These are phyloP conservation scores for Mallotus nudiflorus DNA, from an alignment of 345 rosid genomes.

Conservation along the genomic window DNA sequence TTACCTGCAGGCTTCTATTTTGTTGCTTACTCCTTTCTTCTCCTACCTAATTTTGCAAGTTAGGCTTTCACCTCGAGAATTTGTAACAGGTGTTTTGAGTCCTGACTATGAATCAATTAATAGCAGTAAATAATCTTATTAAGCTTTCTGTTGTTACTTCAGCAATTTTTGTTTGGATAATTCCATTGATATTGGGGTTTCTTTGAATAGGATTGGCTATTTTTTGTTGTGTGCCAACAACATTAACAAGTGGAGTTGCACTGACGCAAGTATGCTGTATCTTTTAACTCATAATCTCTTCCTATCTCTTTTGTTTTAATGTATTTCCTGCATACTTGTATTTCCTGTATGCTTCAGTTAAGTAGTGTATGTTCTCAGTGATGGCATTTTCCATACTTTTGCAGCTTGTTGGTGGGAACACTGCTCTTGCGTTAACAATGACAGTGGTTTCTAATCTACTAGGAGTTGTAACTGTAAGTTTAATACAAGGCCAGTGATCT, in stretches of 20 bases:
- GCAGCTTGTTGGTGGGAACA: neutral
- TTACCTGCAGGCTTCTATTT: conserved; percentile 1
- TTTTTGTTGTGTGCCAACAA: conserved; percentile 9
- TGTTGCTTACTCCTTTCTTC: conserved; percentile 2
- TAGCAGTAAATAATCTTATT: neutral
- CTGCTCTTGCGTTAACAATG: conserved; percentile 3
- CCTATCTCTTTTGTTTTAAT: neutral
- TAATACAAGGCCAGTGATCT: neutral
- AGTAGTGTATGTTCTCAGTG: neutral
- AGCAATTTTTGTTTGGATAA: neutral
- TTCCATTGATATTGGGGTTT: neutral
- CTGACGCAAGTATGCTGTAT: neutral
- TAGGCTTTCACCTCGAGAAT: neutral
- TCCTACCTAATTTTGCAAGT: conserved; percentile 7
- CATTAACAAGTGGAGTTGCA: conserved; percentile 8
- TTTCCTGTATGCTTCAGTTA: neutral
- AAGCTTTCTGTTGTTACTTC: neutral
- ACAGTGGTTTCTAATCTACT: conserved; percentile 1
- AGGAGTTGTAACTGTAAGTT: neutral
- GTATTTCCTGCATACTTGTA: too few species aligned
- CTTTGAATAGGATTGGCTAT: conserved; percentile 1
- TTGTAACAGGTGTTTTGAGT: neutral
- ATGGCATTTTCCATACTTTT: neutral
- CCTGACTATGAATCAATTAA: neutral
- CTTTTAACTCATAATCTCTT: neutral